Base-by-base conservation (phyloP, 805 yeast genomes). In the Barnettozyma sucrosica region DNA sequence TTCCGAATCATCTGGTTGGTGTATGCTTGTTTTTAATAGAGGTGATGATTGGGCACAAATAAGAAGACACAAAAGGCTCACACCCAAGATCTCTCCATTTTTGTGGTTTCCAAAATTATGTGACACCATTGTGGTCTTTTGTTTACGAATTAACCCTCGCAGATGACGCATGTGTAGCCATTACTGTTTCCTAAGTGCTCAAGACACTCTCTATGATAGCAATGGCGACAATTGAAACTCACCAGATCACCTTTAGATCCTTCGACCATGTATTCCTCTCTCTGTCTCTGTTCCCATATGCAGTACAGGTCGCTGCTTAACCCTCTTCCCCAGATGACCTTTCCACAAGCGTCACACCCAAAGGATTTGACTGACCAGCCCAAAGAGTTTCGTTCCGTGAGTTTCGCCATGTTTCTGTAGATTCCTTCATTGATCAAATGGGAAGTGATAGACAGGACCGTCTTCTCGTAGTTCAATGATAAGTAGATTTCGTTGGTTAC, bases 271-370 rank as follows among this genome's bases (percentile, higher is more conserved):
- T 66, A 56, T 47, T 66, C 63, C 9, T 65, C 55, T 54, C 66
- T 58, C 40, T 62, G 63, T 43, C 50, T 58, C 24, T 70, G 69
- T 56, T 79, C 84, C 90, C 90, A 85, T 4, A 75, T 68, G 38
- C 72, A 70, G 45, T 76, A 76, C 36, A 75, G 70, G 8, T 66
- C 70, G 2, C 77, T 67, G 21, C 72, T 67, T 2, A 85, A 60
- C 2, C 79, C 78, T 2, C 77, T 62, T 0, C 97, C 96, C 81
- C 89, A 83, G 30, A 89, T 66, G 19, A 68, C 68, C 51, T 80
- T 80, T 1, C 88, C 90, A 64, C 97, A 90, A 0, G 83, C 77
- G 32, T 84, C 84, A 63, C 97, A 90, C 42, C 74, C 78, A 33
- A 72, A 68, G 24, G 68, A 67, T 24, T 66, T 67, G 2, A 75